Conservation (phyloP, 352 stramenopile species). For the Globisporangium cederbergense region DNA sequence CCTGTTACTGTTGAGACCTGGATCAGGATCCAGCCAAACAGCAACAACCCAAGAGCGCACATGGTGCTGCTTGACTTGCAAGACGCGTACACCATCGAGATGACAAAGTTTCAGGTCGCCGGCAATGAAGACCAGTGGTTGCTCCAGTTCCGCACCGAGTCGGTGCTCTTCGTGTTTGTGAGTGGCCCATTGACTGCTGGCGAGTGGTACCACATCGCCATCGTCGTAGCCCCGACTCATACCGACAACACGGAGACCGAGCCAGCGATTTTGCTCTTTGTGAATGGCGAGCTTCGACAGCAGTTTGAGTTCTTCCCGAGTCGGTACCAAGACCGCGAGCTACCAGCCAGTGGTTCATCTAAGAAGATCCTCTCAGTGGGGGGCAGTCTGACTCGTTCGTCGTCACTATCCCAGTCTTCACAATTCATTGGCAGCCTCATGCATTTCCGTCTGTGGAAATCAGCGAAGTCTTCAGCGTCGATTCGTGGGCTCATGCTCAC, state of each 20-base stretch:
- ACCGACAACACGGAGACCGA: conserved; percentile 19
- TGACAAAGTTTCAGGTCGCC: conserved; percentile 10
- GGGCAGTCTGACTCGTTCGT: conserved; percentile 24
- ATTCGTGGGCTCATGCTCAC: not conserved
- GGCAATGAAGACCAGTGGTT: conserved; percentile 16
- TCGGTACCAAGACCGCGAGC: conserved; percentile 13
- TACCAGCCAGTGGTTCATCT: not conserved
- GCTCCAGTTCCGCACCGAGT: conserved; percentile 29
- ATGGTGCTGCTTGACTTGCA: conserved; percentile 34
- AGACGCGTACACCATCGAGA: conserved; percentile 30
- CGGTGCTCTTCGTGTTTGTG: conserved; percentile 23
- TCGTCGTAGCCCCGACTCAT: conserved; percentile 3
- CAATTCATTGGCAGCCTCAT: conserved; percentile 10
- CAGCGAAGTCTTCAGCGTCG: not conserved
- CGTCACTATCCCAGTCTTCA: not conserved
- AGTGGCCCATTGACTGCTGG: conserved; percentile 9
- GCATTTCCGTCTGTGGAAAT: conserved; percentile 7
- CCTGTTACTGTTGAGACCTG: conserved; percentile 42
- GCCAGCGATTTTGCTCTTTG: conserved; percentile 18
- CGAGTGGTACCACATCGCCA: conserved; percentile 29
- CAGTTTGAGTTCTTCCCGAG: conserved; percentile 8
- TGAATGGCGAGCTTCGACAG: conserved; percentile 27
- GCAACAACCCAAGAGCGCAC: not conserved
- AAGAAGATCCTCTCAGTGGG: conserved; percentile 26
- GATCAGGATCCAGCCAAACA: conserved; percentile 27